Evolutionary conservation across 352 stramenopile species (phyloP), one percentile per base, ranked within the genome.

Genomic region (Phytopythium vexans): DNA sequence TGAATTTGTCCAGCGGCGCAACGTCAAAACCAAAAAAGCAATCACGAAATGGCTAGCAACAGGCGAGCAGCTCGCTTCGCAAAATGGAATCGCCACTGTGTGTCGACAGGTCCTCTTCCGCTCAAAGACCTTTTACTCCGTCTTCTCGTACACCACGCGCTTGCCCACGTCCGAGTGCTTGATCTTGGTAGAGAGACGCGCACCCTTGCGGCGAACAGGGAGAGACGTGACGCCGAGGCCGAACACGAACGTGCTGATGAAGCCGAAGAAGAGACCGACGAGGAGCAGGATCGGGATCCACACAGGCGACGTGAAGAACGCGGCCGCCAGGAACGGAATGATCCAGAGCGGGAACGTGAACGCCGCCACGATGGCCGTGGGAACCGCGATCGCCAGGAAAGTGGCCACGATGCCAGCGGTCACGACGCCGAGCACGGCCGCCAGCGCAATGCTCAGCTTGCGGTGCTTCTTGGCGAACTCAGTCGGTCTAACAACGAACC

Each of bases 341-440:
- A 93, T 90, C 83, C 83, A 93, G 60, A 93, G 77, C 51, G 83
- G 83, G 54, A 91, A 79, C 66, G 83, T 93, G 61, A 93, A 87
- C 31, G 77, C 71, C 6, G 80, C 80, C 43, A 93, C 60, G 15
- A 82, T 54, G 33, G 76, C 76, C 33, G 78, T 89, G 6, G 83
- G 83, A 36, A 93, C 68, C 3, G 83, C 83, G 41, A 93, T 57
- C n/a, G 73, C 53, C 51, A 90, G 52, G 53, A 93, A 91, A 40
- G 86, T 52, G 27, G 70, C 74, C 31, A 79, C 62, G 9, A 62
- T 61, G 38, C 78, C 77, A 34, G 80, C 80, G 6, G 64, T 44
- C 31, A 72, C 54, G 44, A 90, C 72, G 9, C 78, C 78, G 48
- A 89, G 32, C 21, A 89, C 44, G 14, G 66, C 81, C 43, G 77